Conservation (phyloP, 2,329 filamentous ascomycete species). For the Pseudocercospora musae region DNA sequence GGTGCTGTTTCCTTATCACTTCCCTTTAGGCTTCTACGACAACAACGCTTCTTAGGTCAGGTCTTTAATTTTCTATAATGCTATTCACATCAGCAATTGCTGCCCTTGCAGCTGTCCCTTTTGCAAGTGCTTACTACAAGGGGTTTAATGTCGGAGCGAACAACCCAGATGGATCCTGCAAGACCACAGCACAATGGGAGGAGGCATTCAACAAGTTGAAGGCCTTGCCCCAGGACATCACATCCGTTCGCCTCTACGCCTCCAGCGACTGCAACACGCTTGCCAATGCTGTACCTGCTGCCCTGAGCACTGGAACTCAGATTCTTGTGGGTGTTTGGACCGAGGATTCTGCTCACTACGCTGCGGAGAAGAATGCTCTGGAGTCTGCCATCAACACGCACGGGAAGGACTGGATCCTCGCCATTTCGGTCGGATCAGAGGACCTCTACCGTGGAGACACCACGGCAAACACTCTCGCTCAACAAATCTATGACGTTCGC, state of each 20-base stretch:
- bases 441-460: conserved; percentile 60
- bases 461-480: conserved; percentile 39
- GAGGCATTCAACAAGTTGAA: conserved; percentile 39
- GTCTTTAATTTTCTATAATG: conserved; percentile 19
- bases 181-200: conserved; percentile 38
- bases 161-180: conserved; percentile 41
- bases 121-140: conserved; percentile 39
- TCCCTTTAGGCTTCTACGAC: not conserved
- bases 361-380: conserved; percentile 60
- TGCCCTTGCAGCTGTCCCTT: conserved; percentile 35
- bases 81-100: conserved; percentile 30
- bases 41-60: not conserved
- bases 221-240: conserved; percentile 53
- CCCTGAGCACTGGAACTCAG: conserved; percentile 57
- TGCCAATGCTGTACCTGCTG: conserved; percentile 53
- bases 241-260: conserved; percentile 63
- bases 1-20: not conserved
- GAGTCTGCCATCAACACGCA: conserved; percentile 54
- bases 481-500: conserved; percentile 51
- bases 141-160: conserved; percentile 45
- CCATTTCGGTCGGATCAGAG: conserved; percentile 65
- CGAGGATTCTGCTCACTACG: conserved; percentile 49
- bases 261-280: conserved; percentile 54
- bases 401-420: conserved; percentile 59
- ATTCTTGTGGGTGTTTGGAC: conserved; percentile 65